Base-by-base conservation (phyloP, 2,329 filamentous ascomycete species). In the Phialophora chinensis region DNA sequence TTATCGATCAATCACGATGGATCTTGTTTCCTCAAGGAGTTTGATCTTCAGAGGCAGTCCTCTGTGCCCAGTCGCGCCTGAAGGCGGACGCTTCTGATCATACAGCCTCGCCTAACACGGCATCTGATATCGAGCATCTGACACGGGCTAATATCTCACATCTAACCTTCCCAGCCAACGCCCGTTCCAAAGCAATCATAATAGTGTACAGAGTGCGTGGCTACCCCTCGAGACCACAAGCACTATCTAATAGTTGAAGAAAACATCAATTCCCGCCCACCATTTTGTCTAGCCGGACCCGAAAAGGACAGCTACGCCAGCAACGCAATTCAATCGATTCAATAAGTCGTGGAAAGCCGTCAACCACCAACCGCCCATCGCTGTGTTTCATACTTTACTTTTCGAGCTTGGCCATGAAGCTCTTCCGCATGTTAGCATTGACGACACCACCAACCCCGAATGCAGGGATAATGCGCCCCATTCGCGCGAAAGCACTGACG, bases 391-490 rank as follows among this genome's bases (percentile, higher is more conserved):
- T n/a, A 58, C 20, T 44, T 17, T 8, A 44, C 3, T 50, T 38
- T 53, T 72, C 71, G 20, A 71, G 57, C 33, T 63, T 65, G 23
- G 52, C 55, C 71, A 74, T 74, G 58, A 72, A 53, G n/a, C 57
- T 57, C 50, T 61, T 66, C 56, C 72, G 62, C 61, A 72, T 74
- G 56, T 77, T 76, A 4, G 83, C 84, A 78, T 96, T 97, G 12
- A 95, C 89, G 11, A 96, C 91, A 0, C 92, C 92, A 0, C 93
- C 93, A 6, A 96, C 85, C 0, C 93, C 93, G 82, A 95, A 96
- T 0, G 93, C 93, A 44, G 92, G 93, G 31, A 72, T 60, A 25
- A 96, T 96, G 66, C 93, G 85, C 71, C 90, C 90, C 78, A 96
- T 90, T 69, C 93, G 82, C 14, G 92, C 91, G 27, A 86, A 76